Base-by-base conservation (phyloP, 2,329 filamentous ascomycete species). In the Colletotrichum filicis region DNA sequence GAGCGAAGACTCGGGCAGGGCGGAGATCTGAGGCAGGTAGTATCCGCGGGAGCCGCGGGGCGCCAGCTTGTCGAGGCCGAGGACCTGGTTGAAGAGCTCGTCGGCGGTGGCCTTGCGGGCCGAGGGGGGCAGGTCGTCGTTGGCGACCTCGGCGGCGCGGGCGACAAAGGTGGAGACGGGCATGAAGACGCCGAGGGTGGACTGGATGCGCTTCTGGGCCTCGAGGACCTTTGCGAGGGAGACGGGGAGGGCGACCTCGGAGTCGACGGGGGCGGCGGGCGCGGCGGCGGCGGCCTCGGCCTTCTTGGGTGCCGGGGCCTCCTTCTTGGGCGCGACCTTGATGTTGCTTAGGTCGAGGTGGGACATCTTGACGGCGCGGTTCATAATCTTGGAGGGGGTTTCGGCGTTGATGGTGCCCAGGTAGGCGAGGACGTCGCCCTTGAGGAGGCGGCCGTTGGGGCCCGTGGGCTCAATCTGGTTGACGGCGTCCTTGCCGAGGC, bases 301-400 rank as follows among this genome's bases (percentile, higher is more conserved):
- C 49, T 82, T 80, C 66, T 84, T 80, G 28, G 83, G 82, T 69
- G 85, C 42, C 3, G 42, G 7, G 42, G 78, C 77, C 60, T 77
- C 79, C 80, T 88, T 87, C 79, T 87, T 86, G 67, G 86, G 82
- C 60, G 92, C 92, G 72, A 96, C 85, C 87, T 97, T 97, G 86
- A 98, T 96, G 86, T 98, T 98, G 86, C 93, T 97, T 28, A 99
- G 91, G 82, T 99, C 96, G 66, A 99, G 91, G 82, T 97, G 95
- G 55, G 90, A 86, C 61, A 97, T 90, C 82, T 95, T 92, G 73
- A 90, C 87, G 80, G 97, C 92, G 65, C 91, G 91, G 71, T 89
- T 86, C 68, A 94, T 93, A 77, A 95, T 89, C 74, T 91, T 87
- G 26, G 90, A 88, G 2, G 96, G 93, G 76, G 94, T 93, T 72